These are phyloP conservation scores for Ophiostoma quercus DNA, from an alignment of 2,329 filamentous ascomycete genomes.

Conservation along the genomic window DNA sequence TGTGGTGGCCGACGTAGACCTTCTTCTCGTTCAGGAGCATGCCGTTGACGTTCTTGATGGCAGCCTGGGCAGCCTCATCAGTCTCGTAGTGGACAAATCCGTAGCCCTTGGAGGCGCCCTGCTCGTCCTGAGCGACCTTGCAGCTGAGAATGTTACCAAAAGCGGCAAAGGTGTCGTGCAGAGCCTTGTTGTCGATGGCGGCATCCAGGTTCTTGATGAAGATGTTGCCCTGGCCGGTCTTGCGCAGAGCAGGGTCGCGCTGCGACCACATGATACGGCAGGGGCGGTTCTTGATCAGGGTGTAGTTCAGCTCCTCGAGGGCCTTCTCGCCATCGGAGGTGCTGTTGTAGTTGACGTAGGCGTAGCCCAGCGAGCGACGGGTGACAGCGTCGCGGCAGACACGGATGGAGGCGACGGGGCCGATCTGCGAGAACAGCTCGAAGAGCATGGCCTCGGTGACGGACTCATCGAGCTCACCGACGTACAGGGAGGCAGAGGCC, in stretches of 20 bases:
- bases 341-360: constrained; percentile 99
- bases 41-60: constrained; percentile 99
- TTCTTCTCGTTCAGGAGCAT: constrained; percentile 99
- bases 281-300: constrained; percentile 94
- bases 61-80: constrained; percentile 89
- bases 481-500: constrained; percentile 96
- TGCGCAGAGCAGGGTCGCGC: constrained; percentile 96
- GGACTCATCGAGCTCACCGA: constrained; percentile 94
- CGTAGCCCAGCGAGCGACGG: constrained; percentile 95
- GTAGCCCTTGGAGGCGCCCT: constrained; percentile 95
- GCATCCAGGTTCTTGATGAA: constrained; percentile 99
- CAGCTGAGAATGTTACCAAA: constrained; percentile 99
- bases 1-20: constrained; percentile 98
- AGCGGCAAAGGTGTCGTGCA: constrained; percentile 97
- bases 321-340: constrained; percentile 94
- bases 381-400: constrained; percentile 99
- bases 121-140: constrained; percentile 98
- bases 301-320: constrained; percentile 99
- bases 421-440: constrained; percentile 99
- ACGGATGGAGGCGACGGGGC: constrained; percentile 97
- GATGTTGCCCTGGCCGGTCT: constrained; percentile 98
- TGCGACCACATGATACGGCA: constrained; percentile 99
- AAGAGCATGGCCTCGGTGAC: constrained; percentile 99
- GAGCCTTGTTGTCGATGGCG: constrained; percentile 99
- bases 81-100: constrained; percentile 99